Conservation (phyloP, 805 yeast species). For the Lipomyces sp. region DNA sequence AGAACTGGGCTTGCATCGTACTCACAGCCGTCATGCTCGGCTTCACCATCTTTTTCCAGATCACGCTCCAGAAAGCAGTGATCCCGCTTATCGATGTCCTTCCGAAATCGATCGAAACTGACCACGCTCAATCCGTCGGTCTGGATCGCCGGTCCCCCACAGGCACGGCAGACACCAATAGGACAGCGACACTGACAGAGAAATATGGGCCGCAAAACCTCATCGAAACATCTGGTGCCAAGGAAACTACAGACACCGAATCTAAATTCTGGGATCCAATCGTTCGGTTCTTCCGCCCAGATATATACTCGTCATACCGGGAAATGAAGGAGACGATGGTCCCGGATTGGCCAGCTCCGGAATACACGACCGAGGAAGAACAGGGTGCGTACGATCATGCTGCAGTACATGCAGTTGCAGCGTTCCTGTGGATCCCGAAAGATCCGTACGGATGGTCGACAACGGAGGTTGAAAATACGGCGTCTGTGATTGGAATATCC, state of each 20-base stretch:
- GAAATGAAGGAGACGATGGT: conserved; percentile 31
- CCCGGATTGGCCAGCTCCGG: conserved; percentile 42
- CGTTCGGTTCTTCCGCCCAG: conserved; percentile 38
- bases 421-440: conserved; percentile 88
- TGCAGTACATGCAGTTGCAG: conserved; percentile 67
- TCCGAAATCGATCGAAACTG: conserved; percentile 45
- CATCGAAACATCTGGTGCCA: conserved; percentile 19
- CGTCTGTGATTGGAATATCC: conserved; percentile 60
- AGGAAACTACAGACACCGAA: conserved; percentile 16
- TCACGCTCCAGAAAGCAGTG: conserved; percentile 68
- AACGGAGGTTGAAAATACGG: conserved; percentile 59
- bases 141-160: conserved; percentile 17
- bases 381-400: conserved; percentile 79
- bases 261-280: conserved; percentile 21
- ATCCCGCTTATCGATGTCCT: conserved; percentile 55
- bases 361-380: conserved; percentile 50
- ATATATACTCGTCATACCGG: conserved; percentile 32
- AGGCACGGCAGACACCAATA: background rate
- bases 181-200: conserved; percentile 29
- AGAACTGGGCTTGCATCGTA: conserved; percentile 93
- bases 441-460: conserved; percentile 85
- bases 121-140: conserved; percentile 27
- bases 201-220: conserved; percentile 10
- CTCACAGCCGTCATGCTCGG: conserved; percentile 69
- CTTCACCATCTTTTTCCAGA: conserved; percentile 70